These are phyloP conservation scores for Metschnikowia lachancei DNA, from an alignment of 805 yeast species.

Conservation along the genomic window DNA sequence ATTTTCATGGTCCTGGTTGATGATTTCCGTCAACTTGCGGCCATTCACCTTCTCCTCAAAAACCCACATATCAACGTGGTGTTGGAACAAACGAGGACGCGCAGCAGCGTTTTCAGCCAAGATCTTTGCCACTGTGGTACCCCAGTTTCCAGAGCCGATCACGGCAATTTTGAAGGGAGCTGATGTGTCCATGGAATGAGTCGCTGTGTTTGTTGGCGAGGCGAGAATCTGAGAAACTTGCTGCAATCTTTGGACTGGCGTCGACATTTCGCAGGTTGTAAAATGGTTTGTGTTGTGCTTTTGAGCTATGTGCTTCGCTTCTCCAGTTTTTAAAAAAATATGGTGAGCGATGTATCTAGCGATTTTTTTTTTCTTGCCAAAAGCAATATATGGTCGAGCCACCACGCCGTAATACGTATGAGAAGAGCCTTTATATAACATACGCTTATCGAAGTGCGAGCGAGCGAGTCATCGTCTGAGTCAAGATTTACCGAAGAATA, in stretches of 20 bases:
- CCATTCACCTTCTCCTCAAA: slow-evolving; percentile 82
- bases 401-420: neutral
- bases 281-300: neutral
- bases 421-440: slow-evolving; percentile 1
- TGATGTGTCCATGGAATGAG: slow-evolving; percentile 5
- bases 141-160: slow-evolving; percentile 98
- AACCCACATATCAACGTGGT: slow-evolving; percentile 93
- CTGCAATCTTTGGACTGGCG: slow-evolving; percentile 21
- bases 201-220: slow-evolving; percentile 12
- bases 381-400: neutral
- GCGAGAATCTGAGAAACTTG: slow-evolving; percentile 19
- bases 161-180: slow-evolving; percentile 37
- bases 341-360: neutral
- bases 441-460: slow-evolving; percentile 1
- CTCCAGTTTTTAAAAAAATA: neutral
- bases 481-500: neutral
- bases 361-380: neutral
- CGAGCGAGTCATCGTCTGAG: slow-evolving; percentile 3
- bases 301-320: neutral
- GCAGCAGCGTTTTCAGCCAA: slow-evolving; percentile 82
- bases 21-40: slow-evolving; percentile 79
- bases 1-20: slow-evolving; percentile 87
- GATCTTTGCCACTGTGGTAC: slow-evolving; percentile 94
- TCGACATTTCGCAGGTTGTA: slow-evolving; percentile 5
- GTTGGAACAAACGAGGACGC: slow-evolving; percentile 69